Evolutionary conservation across 306 rosid genomes (phyloP).

Genomic region (Phaseolus lunatus): DNA sequence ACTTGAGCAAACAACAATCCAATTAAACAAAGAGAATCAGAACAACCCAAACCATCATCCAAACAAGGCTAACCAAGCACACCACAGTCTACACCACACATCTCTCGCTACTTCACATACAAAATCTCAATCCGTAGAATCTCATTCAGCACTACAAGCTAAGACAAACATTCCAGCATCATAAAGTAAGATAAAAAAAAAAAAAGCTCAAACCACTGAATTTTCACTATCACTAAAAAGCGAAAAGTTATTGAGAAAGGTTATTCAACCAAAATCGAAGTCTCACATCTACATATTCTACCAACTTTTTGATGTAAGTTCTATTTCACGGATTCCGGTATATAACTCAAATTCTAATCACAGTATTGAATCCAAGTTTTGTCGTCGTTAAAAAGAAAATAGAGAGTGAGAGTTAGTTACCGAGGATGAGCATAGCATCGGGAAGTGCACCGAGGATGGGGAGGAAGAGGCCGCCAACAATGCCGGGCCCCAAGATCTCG

Average conservation of each 20-base stretch:
- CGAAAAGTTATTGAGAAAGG: neutral
- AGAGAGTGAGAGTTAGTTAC: conserved; percentile 28
- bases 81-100: too few species aligned
- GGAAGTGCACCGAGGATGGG: conserved; percentile 73
- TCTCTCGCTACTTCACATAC: neutral
- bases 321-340: neutral
- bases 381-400: neutral
- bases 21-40: conserved; percentile 6
- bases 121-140: neutral
- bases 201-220: neutral
- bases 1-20: neutral
- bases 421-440: conserved; percentile 66
- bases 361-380: too few species aligned
- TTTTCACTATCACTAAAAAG: neutral
- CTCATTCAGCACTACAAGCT: neutral
- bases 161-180: neutral
- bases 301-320: neutral
- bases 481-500: conserved; percentile 94
- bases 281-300: too few species aligned
- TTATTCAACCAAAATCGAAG: neutral
- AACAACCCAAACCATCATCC: neutral
- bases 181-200: too few species aligned
- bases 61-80: neutral
- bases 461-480: conserved; percentile 89
- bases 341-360: neutral